Percentiles rank a stretch among this genome's conserved stretches.
Conservation (phyloP, 768 basidiomycete genomes). For the Naganishia vishniacii region DNA sequence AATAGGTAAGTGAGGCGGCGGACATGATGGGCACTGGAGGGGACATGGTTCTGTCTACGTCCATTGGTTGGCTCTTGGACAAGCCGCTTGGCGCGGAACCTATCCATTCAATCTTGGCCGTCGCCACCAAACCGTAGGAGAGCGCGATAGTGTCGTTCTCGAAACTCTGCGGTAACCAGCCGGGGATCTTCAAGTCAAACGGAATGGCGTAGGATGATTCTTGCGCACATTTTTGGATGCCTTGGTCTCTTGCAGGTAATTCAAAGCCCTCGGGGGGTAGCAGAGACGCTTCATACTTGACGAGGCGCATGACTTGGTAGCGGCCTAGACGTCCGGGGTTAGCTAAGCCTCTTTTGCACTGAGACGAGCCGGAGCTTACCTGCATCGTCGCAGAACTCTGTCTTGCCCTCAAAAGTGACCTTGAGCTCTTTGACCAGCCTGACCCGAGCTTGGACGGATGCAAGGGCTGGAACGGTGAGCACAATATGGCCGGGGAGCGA, state of each 20-base stretch:
- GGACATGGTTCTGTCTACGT: not conserved
- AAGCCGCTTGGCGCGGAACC: not conserved
- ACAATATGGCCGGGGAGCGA: slow-evolving; percentile 78
- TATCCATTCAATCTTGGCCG: slow-evolving; percentile 35
- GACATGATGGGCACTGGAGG: slow-evolving; percentile 23
- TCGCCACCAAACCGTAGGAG: slow-evolving; percentile 35
- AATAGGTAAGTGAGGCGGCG: slow-evolving; percentile 1
- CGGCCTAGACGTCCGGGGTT: slow-evolving; percentile 43
- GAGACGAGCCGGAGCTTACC: slow-evolving; percentile 46
- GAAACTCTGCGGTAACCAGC: slow-evolving; percentile 66
- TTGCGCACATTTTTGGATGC: slow-evolving; percentile 56
- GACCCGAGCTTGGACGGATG: slow-evolving; percentile 46
- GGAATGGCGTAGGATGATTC: slow-evolving; percentile 62
- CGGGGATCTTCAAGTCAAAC: slow-evolving; percentile 79
- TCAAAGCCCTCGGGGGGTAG: not conserved
- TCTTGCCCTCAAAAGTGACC: slow-evolving; percentile 79
- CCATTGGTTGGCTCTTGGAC: not conserved
- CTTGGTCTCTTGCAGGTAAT: slow-evolving; percentile 28
- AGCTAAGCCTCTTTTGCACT: not conserved
- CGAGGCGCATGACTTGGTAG: slow-evolving; percentile 66
- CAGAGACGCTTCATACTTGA: slow-evolving; percentile 62
- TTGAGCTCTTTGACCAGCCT: slow-evolving; percentile 50
- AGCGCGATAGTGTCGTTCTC: slow-evolving; percentile 32
- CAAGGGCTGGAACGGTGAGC: slow-evolving; percentile 55
- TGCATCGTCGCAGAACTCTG: slow-evolving; percentile 62